Evolutionary conservation across 345 rosid genomes (phyloP).

Genomic region (Acer yangbiense): DNA sequence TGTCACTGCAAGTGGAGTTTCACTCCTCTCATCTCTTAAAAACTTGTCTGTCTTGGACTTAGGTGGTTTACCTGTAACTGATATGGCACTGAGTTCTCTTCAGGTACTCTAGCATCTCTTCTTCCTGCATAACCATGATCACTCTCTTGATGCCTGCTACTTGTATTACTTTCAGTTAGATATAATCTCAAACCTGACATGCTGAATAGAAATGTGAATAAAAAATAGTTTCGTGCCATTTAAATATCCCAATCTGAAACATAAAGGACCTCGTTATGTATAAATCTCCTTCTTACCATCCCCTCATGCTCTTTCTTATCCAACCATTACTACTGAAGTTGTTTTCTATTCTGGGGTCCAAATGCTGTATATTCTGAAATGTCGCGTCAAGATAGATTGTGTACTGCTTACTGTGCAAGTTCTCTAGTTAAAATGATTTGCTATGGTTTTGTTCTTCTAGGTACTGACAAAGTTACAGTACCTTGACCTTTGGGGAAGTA

Average conservation of each 20-base stretch:
- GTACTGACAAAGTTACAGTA: slow-evolving; percentile 69
- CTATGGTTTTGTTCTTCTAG: slow-evolving; percentile 38
- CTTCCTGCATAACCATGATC: not conserved
- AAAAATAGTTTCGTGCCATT: not conserved
- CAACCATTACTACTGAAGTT: not conserved
- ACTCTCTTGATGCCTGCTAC: not conserved
- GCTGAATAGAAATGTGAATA: not conserved
- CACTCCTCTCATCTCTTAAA: slow-evolving; percentile 64
- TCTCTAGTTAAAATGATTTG: not conserved
- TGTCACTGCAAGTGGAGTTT: slow-evolving; percentile 59
- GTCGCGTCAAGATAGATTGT: slow-evolving; percentile 12
- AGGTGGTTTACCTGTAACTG: slow-evolving; percentile 91
- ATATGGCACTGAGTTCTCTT: slow-evolving; percentile 58
- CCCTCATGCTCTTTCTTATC: not conserved
- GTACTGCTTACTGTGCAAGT: not conserved
- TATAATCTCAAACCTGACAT: not conserved
- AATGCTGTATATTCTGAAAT: slow-evolving; percentile 6
- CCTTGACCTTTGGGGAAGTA: slow-evolving; percentile 94
- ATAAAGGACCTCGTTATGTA: not conserved
- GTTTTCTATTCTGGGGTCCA: not conserved
- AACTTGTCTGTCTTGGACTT: slow-evolving; percentile 62
- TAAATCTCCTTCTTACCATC: not conserved
- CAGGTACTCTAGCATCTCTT: slow-evolving; percentile 48
- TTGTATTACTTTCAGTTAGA: not conserved
- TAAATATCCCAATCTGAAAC: not conserved